A percentile compares a stretch with the other conserved stretches of the same genome.
Evolutionary conservation across 148 eudicot species (phyloP).

Genomic region (Chenopodium formosanum): DNA sequence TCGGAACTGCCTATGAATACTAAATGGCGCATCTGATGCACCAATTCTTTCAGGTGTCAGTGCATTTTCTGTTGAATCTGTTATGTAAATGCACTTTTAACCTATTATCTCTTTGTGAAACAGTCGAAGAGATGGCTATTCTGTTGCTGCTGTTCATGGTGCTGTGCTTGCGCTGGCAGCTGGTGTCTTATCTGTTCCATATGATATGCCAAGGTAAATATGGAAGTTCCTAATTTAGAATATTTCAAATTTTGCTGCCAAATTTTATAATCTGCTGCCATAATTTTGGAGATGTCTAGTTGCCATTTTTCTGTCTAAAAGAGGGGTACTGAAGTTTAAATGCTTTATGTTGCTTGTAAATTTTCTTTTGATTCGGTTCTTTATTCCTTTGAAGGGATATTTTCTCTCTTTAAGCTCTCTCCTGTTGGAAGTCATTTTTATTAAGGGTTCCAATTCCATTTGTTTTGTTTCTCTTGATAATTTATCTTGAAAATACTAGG

Average conservation of each 20-base stretch:
- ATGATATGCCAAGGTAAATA: constrained; percentile 93
- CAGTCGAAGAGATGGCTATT: constrained; percentile 52
- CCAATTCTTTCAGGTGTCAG: background rate
- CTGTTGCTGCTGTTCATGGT: constrained; percentile 76
- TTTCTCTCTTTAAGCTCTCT: too few relatives aligned
- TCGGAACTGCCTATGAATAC: background rate
- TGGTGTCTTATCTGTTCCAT: constrained; percentile 86
- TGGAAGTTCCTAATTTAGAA: constrained; percentile 3
- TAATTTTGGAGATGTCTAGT: background rate
- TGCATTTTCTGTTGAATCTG: background rate
- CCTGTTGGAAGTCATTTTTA: background rate
- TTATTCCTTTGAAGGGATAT: too few relatives aligned
- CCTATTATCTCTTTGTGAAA: constrained; percentile 11
- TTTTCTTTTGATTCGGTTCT: background rate
- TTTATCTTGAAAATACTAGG: background rate
- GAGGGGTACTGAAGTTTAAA: background rate
- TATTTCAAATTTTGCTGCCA: background rate
- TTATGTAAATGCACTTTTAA: constrained; percentile 14
- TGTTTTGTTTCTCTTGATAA: background rate
- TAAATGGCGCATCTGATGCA: background rate
- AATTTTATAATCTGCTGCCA: background rate
- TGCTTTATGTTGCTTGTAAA: background rate
- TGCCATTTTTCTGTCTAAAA: too few relatives aligned
- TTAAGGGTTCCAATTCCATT: background rate
- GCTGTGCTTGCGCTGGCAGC: constrained; percentile 86